Percentiles rank a stretch among this genome's conserved stretches.
These are phyloP conservation scores for Mucor velutinosus DNA, from an alignment of 371 early-diverging fungal species.

Conservation along the genomic window DNA sequence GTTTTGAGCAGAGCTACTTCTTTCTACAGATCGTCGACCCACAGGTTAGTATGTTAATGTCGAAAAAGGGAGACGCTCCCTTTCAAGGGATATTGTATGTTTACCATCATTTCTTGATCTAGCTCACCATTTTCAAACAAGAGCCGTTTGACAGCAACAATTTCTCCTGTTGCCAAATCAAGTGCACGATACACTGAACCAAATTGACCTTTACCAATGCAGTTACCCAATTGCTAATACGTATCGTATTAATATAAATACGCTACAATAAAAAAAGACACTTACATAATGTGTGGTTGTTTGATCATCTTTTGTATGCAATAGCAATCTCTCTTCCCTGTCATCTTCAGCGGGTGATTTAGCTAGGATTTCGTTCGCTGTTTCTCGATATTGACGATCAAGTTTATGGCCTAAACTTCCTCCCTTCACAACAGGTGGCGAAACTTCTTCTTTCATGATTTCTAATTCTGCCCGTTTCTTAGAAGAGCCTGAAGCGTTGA, in stretches of 20 bases:
- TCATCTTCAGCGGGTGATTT: conserved; percentile 17
- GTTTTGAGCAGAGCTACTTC: conserved; percentile 76
- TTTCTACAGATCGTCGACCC: conserved; percentile 31
- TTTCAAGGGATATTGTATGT: conserved; percentile 19
- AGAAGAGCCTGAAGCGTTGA: not conserved
- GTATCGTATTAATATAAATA: not conserved
- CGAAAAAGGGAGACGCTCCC: not conserved
- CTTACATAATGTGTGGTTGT: conserved; percentile 59
- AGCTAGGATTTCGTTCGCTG: conserved; percentile 18
- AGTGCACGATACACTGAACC: conserved; percentile 88
- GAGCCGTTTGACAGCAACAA: conserved; percentile 89
- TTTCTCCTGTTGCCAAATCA: conserved; percentile 83
- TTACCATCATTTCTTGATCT: conserved; percentile 55
- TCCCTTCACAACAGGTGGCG: not conserved
- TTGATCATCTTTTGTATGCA: conserved; percentile 35
- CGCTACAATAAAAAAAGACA: not conserved
- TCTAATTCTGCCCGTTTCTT: conserved; percentile 7
- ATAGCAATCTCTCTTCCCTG: conserved; percentile 50
- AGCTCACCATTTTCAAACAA: conserved; percentile 65
- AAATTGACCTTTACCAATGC: conserved; percentile 92
- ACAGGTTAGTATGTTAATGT: not conserved
- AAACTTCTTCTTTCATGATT: conserved; percentile 8
- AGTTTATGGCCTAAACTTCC: conserved; percentile 37
- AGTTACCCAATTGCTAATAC: conserved; percentile 80
- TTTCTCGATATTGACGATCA: conserved; percentile 31